Percentiles rank a stretch among this genome's conserved stretches.
These are phyloP conservation scores for Cutaneotrichosporon sp. DNA, from an alignment of 1,284 basidiomycete species.

Conservation along the genomic window DNA sequence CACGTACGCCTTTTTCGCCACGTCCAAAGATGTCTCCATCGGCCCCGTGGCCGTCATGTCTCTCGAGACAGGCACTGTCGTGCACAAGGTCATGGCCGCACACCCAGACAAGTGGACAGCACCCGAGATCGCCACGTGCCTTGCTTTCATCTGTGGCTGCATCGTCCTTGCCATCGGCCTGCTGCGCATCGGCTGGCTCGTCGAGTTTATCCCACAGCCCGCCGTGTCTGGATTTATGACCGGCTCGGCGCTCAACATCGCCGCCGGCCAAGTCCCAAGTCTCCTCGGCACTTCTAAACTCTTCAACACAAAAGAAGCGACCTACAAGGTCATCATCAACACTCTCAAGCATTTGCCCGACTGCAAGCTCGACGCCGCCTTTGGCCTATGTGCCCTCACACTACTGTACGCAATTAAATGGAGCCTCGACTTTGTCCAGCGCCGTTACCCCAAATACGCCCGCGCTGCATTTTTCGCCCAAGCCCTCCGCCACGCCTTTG, in stretches of 20 bases:
- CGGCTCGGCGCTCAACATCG: slow-evolving; percentile 83
- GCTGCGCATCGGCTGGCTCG: slow-evolving; percentile 87
- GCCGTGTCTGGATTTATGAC: slow-evolving; percentile 82
- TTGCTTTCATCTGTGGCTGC: slow-evolving; percentile 86
- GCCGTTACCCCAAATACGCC: slow-evolving; percentile 63
- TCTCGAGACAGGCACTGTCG: slow-evolving; percentile 72
- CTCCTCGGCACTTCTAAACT: slow-evolving; percentile 72
- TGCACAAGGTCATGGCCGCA: slow-evolving; percentile 57
- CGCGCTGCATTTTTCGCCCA: slow-evolving; percentile 82
- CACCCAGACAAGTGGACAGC: slow-evolving; percentile 54
- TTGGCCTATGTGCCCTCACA: slow-evolving; percentile 65
- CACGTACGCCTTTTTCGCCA: slow-evolving; percentile 54
- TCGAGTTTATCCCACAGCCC: slow-evolving; percentile 77
- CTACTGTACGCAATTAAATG: slow-evolving; percentile 69
- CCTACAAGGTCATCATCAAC: slow-evolving; percentile 90
- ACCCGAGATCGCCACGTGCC: slow-evolving; percentile 73
- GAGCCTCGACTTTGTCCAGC: slow-evolving; percentile 56
- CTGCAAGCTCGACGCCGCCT: slow-evolving; percentile 77
- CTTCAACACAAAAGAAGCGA: slow-evolving; percentile 73
- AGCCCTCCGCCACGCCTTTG: slow-evolving; percentile 78
- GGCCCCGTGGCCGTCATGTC: slow-evolving; percentile 98
- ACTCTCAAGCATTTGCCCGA: slow-evolving; percentile 68
- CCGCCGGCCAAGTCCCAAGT: slow-evolving; percentile 74
- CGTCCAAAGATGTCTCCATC: slow-evolving; percentile 91
- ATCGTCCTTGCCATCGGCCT: slow-evolving; percentile 89